Evolutionary conservation across 169 alveolate species (phyloP).

Genomic region (Eimeria sp.): DNA sequence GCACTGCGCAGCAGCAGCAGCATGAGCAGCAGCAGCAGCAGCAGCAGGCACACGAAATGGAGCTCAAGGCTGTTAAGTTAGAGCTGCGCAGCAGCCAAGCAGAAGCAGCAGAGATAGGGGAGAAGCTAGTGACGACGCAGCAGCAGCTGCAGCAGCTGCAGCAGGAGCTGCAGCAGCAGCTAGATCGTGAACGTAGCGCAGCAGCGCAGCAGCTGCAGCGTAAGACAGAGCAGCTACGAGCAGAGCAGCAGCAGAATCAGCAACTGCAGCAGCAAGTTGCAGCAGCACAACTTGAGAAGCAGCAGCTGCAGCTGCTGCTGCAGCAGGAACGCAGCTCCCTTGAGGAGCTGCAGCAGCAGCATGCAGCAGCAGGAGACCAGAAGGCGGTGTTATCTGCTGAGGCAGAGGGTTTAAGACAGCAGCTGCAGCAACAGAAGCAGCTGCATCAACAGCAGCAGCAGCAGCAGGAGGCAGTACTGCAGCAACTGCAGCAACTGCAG

Average conservation of each 20-base stretch:
- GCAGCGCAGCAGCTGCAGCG: conserved; percentile 72
- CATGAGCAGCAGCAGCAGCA: conserved; percentile 42
- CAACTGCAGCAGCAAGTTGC: conserved; percentile 72
- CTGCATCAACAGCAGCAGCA: conserved; percentile 27
- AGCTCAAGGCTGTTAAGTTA: conserved; percentile 5
- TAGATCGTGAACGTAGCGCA: not conserved
- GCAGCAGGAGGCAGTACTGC: conserved; percentile 47
- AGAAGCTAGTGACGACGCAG: conserved; percentile 16
- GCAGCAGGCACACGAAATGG: conserved; percentile 12
- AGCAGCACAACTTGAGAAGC: conserved; percentile 43
- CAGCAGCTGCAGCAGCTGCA: conserved; percentile 63
- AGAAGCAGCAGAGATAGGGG: conserved; percentile 55
- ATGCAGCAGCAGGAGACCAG: conserved; percentile 27
- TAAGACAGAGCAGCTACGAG: not conserved
- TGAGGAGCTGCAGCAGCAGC: conserved; percentile 12
- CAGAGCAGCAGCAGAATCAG: conserved; percentile 53
- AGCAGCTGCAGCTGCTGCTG: conserved; percentile 74
- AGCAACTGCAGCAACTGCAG: conserved; percentile 73
- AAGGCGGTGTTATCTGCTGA: conserved; percentile 60
- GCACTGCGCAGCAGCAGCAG: not conserved
- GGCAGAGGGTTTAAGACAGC: conserved; percentile 51
- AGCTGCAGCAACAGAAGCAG: conserved; percentile 72
- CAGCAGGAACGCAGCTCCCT: conserved; percentile 34
- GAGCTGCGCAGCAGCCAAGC: conserved; percentile 65
- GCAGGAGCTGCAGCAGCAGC: conserved; percentile 74